Conservation (phyloP, 805 yeast species). For the Ogataea paradorogensis region DNA sequence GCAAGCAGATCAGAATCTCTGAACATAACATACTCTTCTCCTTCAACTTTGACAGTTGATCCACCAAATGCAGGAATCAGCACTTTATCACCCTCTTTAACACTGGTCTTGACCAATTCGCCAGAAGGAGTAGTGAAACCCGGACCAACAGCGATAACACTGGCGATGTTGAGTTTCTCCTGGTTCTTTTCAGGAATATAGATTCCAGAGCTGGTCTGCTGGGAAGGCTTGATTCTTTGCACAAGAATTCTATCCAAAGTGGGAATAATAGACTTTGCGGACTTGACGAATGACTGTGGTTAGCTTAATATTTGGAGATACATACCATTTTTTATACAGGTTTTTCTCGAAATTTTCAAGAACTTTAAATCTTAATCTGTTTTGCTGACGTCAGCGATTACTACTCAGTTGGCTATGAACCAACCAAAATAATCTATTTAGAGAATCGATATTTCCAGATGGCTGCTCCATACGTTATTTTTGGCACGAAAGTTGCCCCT, state of each 20-base stretch:
- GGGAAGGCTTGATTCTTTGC: conserved; percentile 90
- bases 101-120: conserved; percentile 65
- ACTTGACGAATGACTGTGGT: conserved; percentile 57
- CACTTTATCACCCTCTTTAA: conserved; percentile 88
- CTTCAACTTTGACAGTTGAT: conserved; percentile 76
- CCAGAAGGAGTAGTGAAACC: conserved; percentile 71
- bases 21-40: conserved; percentile 57
- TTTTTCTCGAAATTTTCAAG: conserved; percentile 9
- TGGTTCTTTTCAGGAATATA: conserved; percentile 95
- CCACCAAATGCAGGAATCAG: conserved; percentile 96
- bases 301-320: conserved; percentile 1
- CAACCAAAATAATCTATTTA: conserved; percentile 12
- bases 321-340: conserved; percentile 17
- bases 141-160: conserved; percentile 93
- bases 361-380: background rate
- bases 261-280: conserved; percentile 86
- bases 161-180: conserved; percentile 89
- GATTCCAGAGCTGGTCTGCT: conserved; percentile 90
- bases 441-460: conserved; percentile 34
- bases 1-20: conserved; percentile 95
- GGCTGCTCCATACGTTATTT: conserved; percentile 81
- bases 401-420: background rate
- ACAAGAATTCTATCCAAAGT: conserved; percentile 94
- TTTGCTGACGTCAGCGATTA: conserved; percentile 4
- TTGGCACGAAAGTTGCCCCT: conserved; percentile 81